A percentile compares a stretch with the other conserved stretches of the same genome.
Conservation (phyloP, 1,284 basidiomycete species). For the Pseudozyma pruni region DNA sequence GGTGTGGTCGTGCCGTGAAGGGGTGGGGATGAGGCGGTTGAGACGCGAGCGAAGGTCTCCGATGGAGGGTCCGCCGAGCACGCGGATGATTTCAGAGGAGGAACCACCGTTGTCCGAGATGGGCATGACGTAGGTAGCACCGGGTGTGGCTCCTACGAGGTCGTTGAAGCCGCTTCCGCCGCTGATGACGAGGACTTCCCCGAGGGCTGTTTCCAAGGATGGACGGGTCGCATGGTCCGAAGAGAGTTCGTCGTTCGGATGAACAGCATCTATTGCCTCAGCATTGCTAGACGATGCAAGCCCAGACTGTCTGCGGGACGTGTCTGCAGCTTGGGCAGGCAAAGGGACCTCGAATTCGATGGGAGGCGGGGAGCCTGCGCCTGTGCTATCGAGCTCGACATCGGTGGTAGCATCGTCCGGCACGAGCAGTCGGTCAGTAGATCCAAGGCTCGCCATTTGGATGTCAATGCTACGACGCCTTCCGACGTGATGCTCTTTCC, state of each 20-base stretch:
- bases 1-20: constrained; percentile 72
- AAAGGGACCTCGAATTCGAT: constrained; percentile 4
- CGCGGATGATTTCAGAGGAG: constrained; percentile 60
- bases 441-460: constrained; percentile 10
- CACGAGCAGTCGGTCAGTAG: constrained; percentile 1
- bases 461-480: background rate
- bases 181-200: constrained; percentile 69
- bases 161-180: constrained; percentile 72
- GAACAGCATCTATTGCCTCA: background rate
- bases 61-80: constrained; percentile 62
- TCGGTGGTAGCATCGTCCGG: constrained; percentile 14
- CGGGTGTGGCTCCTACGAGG: constrained; percentile 71
- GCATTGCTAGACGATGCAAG: background rate
- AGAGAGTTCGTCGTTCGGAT: background rate
- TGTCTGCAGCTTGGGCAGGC: background rate
- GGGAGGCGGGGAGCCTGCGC: constrained; percentile 29
- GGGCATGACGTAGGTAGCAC: constrained; percentile 68
- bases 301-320: too few relatives aligned
- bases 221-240: background rate
- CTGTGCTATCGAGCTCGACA: constrained; percentile 35
- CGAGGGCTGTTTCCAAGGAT: constrained; percentile 20
- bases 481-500: too few relatives aligned
- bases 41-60: constrained; percentile 77
- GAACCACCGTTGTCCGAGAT: constrained; percentile 78
- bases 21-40: constrained; percentile 79